Conservation (phyloP, 2,329 filamentous ascomycete genomes). For the Curvularia verruculosa region DNA sequence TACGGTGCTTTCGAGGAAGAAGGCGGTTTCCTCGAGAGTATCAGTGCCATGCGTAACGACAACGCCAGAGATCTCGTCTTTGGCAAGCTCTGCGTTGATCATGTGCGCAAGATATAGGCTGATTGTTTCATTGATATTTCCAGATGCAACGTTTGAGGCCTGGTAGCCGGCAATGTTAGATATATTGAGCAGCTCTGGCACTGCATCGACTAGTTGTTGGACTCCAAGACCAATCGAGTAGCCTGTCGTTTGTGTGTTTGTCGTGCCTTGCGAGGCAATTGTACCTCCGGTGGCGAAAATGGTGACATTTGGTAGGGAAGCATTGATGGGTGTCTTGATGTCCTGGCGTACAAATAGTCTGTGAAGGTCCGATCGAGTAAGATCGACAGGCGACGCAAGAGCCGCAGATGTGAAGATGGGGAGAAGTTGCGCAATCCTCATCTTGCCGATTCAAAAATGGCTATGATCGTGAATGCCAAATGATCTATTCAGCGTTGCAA, state of each 20-base stretch:
- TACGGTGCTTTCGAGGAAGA: conserved; percentile 66
- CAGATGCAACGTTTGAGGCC: conserved; percentile 45
- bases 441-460: conserved; percentile 15
- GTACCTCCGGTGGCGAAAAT: conserved; percentile 66
- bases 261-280: conserved; percentile 61
- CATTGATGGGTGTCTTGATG: conserved; percentile 47
- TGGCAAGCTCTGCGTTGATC: conserved; percentile 58
- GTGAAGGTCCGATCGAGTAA: conserved; percentile 22
- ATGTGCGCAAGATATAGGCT: conserved; percentile 56
- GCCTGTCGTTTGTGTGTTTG: conserved; percentile 59
- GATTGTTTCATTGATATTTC: conserved; percentile 55
- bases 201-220: conserved; percentile 59
- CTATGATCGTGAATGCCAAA: neutral
- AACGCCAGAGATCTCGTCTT: conserved; percentile 53
- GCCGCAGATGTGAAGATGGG: conserved; percentile 27
- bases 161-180: conserved; percentile 61
- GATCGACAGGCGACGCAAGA: conserved; percentile 31
- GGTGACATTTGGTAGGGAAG: conserved; percentile 61
- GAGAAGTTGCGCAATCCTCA: conserved; percentile 31
- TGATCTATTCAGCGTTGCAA: neutral
- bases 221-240: conserved; percentile 62
- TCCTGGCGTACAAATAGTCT: conserved; percentile 39
- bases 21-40: conserved; percentile 67
- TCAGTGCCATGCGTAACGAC: conserved; percentile 71
- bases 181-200: conserved; percentile 61